A percentile compares a stretch with the other conserved stretches of the same genome.
Conservation (phyloP, 2,329 filamentous ascomycete genomes). For the Waltergamsia citrina region DNA sequence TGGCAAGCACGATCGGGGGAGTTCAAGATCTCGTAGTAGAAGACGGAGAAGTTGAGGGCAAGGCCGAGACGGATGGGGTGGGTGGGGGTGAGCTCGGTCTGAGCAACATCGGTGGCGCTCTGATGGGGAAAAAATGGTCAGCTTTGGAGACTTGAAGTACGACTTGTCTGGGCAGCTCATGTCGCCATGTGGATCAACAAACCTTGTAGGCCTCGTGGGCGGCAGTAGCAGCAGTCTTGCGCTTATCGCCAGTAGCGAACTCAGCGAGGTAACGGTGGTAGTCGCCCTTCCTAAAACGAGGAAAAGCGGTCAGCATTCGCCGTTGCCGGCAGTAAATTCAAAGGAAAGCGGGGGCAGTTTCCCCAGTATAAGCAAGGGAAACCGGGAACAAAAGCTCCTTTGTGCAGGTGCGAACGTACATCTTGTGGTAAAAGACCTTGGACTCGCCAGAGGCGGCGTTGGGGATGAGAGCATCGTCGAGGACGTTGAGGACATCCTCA, state of each 20-base stretch:
- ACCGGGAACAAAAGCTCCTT: background rate
- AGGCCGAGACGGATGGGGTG: conserved; percentile 97
- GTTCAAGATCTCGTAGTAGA: conserved; percentile 99
- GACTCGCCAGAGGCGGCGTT: conserved; percentile 95
- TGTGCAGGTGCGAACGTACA: conserved; percentile 52
- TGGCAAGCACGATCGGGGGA: conserved; percentile 96
- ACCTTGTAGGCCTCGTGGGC: conserved; percentile 98
- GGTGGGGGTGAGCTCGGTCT: conserved; percentile 93
- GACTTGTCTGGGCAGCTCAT: background rate
- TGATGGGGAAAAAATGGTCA: conserved; percentile 24
- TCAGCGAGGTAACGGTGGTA: conserved; percentile 94
- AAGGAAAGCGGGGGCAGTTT: background rate
- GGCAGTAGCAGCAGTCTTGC: conserved; percentile 77
- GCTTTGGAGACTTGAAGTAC: no score
- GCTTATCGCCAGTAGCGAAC: conserved; percentile 88
- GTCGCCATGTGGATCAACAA: background rate
- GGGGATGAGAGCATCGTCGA: conserved; percentile 88
- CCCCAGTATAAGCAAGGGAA: background rate
- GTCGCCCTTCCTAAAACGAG: conserved; percentile 71
- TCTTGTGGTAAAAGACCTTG: conserved; percentile 99
- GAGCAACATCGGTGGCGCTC: conserved; percentile 96
- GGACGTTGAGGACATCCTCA: conserved; percentile 92
- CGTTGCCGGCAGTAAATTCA: background rate
- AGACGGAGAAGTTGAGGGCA: conserved; percentile 97
- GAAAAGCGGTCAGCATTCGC: background rate